Percentiles rank a stretch among this genome's conserved stretches.
These are phyloP conservation scores for Rutstroemia sp. DNA, from an alignment of 2,329 filamentous ascomycete genomes.

Conservation along the genomic window DNA sequence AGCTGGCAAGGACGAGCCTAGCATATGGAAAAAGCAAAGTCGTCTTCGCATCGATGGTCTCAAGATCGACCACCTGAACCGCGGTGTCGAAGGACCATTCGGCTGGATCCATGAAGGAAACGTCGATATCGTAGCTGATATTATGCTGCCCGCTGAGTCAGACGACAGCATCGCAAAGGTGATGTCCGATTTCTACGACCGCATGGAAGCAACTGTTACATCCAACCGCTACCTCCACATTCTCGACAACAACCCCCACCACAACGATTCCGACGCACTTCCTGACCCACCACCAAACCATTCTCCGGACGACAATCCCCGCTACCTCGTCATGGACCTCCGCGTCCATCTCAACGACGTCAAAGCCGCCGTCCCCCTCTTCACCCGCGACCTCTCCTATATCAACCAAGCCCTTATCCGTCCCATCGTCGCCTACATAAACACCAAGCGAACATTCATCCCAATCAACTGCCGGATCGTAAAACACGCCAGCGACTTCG, in stretches of 20 bases:
- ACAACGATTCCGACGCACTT: constrained; percentile 23
- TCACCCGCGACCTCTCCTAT: constrained; percentile 86
- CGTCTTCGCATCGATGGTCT: constrained; percentile 86
- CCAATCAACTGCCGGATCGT: constrained; percentile 92
- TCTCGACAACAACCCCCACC: constrained; percentile 41
- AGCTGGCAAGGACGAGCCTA: constrained; percentile 52
- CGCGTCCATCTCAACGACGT: constrained; percentile 94
- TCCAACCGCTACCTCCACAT: constrained; percentile 61
- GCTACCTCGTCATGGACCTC: constrained; percentile 88
- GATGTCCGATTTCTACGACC: constrained; percentile 95
- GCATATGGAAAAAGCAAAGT: constrained; percentile 92
- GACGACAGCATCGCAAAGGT: constrained; percentile 89
- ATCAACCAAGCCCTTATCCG: constrained; percentile 92
- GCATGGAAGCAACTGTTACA: constrained; percentile 85
- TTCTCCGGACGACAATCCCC: constrained; percentile 48
- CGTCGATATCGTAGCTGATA: constrained; percentile 91
- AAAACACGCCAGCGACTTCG: constrained; percentile 81
- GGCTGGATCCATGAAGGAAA: constrained; percentile 98
- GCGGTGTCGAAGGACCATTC: constrained; percentile 86
- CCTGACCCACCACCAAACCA: constrained; percentile 22
- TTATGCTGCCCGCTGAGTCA: constrained; percentile 85
- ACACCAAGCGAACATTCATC: constrained; percentile 89
- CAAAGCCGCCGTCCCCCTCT: constrained; percentile 84
- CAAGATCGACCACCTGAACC: constrained; percentile 92
- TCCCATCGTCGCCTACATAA: constrained; percentile 97